Evolutionary conservation across 164 flowering plant species (phyloP).

Genomic region (Tetracentron sinense): DNA sequence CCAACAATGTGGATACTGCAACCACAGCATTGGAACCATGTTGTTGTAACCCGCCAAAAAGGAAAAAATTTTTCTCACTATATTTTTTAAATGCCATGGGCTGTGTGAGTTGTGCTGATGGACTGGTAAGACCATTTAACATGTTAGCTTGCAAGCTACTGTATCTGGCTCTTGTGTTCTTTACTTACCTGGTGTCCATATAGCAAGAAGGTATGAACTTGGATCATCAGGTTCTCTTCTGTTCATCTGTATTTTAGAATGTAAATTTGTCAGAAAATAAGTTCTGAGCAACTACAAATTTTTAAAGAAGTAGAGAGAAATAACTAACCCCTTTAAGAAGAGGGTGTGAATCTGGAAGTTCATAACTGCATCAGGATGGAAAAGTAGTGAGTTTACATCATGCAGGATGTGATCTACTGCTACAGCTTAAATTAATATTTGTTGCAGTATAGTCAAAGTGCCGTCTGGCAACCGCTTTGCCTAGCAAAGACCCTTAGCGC

Average conservation of each 20-base stretch:
- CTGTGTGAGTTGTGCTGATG: too few relatives aligned
- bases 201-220: conserved; percentile 81
- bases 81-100: too few relatives aligned
- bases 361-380: conserved; percentile 63
- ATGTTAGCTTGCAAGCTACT: neutral
- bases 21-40: too few relatives aligned
- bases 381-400: too few relatives aligned
- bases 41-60: too few relatives aligned
- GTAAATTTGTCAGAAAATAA: neutral
- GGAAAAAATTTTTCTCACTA: too few relatives aligned
- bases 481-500: too few relatives aligned
- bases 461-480: too few relatives aligned
- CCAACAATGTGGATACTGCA: neutral
- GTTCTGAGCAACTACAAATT: neutral
- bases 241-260: conserved; percentile 51
- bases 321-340: conserved; percentile 73
- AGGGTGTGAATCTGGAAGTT: conserved; percentile 93
- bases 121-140: neutral
- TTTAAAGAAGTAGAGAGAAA: conserved; percentile 1
- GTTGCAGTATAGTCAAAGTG: too few relatives aligned
- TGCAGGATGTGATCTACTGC: too few relatives aligned
- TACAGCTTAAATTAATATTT: too few relatives aligned
- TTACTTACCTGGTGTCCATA: conserved; percentile 92
- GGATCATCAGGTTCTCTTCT: conserved; percentile 83
- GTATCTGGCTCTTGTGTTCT: neutral